phyloP scores from a whole-genome alignment of 2,329 filamentous ascomycete genomes.

The Xylaria sp. region DNA sequence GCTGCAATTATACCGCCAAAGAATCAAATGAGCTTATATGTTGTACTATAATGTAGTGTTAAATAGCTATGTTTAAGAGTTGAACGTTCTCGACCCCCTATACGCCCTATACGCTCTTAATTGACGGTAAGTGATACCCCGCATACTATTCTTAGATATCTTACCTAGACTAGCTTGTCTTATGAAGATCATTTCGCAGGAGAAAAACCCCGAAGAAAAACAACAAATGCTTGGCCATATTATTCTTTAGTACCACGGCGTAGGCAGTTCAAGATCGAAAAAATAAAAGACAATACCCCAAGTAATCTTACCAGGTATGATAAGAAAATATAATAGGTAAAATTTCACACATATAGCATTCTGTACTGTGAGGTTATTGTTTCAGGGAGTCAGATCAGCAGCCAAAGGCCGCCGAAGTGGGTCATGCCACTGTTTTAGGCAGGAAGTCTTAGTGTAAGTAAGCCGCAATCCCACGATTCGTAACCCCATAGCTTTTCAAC shows the following conservation, averaged over 20 bases:
- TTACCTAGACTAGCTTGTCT: background rate
- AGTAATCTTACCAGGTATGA: no score
- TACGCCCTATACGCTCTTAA: no score
- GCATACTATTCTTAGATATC: slow-evolving; percentile 1
- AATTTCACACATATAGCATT: no score
- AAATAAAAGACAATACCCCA: background rate
- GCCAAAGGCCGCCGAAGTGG: background rate
- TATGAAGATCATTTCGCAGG: background rate
- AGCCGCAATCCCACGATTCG: background rate
- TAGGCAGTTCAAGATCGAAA: background rate
- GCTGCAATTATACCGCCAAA: no score
- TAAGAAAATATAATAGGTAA: no score
- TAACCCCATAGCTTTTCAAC: background rate
- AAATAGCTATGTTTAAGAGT: no score
- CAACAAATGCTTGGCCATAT: background rate
- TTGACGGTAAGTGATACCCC: background rate
- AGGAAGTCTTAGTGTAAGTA: background rate
- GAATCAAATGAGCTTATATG: no score
- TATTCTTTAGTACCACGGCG: background rate
- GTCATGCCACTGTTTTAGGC: background rate
- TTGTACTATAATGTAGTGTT: no score
- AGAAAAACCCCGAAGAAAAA: no score
- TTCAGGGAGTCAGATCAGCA: background rate
- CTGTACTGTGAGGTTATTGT: no score
- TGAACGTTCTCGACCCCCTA: background rate